Evolutionary conservation across 495 filamentous ascomycete genomes (phyloP).

Genomic region (Trichoderma virens): DNA sequence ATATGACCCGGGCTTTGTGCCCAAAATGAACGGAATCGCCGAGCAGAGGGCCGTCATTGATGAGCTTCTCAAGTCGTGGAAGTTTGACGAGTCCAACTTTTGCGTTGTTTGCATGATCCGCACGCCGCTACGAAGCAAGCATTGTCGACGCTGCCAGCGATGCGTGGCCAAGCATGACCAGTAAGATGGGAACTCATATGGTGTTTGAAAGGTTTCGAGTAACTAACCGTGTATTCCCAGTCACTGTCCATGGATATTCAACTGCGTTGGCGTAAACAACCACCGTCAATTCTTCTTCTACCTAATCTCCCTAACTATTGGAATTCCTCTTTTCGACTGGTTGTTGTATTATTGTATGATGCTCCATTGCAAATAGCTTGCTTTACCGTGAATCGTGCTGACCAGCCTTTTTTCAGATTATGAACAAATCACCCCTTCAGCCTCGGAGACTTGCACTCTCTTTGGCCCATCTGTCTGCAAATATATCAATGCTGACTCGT

Average conservation of each 20-base stretch:
- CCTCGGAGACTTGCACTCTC: slow-evolving; percentile 57
- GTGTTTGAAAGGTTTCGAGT: background rate
- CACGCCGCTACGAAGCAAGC: slow-evolving; percentile 86
- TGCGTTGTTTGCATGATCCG: slow-evolving; percentile 91
- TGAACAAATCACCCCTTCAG: slow-evolving; percentile 19
- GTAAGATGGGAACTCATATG: slow-evolving; percentile 45
- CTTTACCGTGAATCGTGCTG: slow-evolving; percentile 8
- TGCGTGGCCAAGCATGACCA: slow-evolving; percentile 97
- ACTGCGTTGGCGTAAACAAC: slow-evolving; percentile 92
- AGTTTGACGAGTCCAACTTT: slow-evolving; percentile 90
- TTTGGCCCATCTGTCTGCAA: slow-evolving; percentile 66
- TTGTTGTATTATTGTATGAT: slow-evolving; percentile 33
- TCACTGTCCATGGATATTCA: slow-evolving; percentile 96
- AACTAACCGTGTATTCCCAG: slow-evolving; percentile 50
- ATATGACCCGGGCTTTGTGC: slow-evolving; percentile 89
- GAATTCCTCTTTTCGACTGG: slow-evolving; percentile 56
- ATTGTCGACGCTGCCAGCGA: slow-evolving; percentile 82
- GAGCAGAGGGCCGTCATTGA: slow-evolving; percentile 84
- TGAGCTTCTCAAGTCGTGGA: slow-evolving; percentile 72
- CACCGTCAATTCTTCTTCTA: slow-evolving; percentile 93
- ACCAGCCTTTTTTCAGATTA: slow-evolving; percentile 23
- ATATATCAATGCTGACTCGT: slow-evolving; percentile 68
- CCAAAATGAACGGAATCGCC: slow-evolving; percentile 77
- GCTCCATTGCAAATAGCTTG: slow-evolving; percentile 18
- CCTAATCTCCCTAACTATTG: slow-evolving; percentile 64